Evolutionary conservation across 768 basidiomycete genomes (phyloP).

Genomic region (Suillus cothurnatus): DNA sequence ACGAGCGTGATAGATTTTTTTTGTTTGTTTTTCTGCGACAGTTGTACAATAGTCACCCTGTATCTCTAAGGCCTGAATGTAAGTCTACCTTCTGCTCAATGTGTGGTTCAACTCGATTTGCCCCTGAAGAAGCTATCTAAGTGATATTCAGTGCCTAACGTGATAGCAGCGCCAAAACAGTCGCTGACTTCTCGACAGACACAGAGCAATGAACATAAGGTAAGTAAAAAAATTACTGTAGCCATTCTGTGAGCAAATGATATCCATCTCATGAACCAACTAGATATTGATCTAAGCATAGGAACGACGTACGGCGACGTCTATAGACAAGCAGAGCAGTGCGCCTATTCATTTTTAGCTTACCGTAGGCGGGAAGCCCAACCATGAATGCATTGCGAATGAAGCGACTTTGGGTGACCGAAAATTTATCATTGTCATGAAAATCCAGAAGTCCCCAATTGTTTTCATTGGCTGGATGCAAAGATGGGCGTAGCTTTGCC

Average conservation of each 20-base stretch:
- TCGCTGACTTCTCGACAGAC: background rate
- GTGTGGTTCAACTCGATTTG: background rate
- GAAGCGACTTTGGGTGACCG: too few relatives aligned
- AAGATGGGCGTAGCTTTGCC: too few relatives aligned
- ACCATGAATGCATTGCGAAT: too few relatives aligned
- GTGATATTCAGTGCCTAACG: background rate
- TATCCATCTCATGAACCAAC: background rate
- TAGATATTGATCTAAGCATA: background rate
- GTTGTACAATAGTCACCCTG: background rate
- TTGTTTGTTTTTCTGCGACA: background rate
- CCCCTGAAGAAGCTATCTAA: background rate
- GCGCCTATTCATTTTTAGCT: too few relatives aligned
- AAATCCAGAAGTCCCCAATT: too few relatives aligned
- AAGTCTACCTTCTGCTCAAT: background rate
- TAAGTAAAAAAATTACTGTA: background rate
- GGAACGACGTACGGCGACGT: too few relatives aligned
- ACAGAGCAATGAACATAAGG: too few relatives aligned
- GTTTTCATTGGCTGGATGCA: too few relatives aligned
- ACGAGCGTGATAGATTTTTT: slow-evolving; percentile 15
- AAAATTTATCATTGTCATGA: too few relatives aligned
- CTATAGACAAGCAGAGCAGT: too few relatives aligned
- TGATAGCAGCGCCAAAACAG: background rate
- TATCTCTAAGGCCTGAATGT: background rate
- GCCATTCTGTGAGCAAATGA: background rate
- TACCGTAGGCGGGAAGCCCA: too few relatives aligned